These are phyloP conservation scores for Vitellaria paradoxa DNA, from an alignment of 179 eudicot genomes.

Conservation along the genomic window DNA sequence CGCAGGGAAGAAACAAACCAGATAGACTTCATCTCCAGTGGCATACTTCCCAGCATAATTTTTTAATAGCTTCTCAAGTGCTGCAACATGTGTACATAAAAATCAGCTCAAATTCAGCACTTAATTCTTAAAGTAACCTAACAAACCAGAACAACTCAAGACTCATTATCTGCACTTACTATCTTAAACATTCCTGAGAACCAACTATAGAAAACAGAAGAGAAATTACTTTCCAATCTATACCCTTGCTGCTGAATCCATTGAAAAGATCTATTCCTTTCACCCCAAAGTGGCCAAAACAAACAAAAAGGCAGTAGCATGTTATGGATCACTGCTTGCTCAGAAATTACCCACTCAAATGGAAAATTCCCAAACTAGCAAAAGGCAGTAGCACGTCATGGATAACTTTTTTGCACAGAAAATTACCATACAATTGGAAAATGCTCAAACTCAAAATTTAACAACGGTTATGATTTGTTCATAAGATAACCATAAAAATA, in stretches of 20 bases:
- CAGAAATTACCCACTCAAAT: neutral
- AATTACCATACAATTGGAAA: too few species aligned
- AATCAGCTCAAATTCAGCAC: neutral
- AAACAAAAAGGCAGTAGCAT: too few species aligned
- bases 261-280: too few species aligned
- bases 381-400: too few species aligned
- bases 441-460: too few species aligned
- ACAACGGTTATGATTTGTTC: neutral
- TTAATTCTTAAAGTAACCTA: neutral
- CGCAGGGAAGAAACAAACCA: constrained; percentile 53
- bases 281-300: too few species aligned
- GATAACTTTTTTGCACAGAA: too few species aligned
- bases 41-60: constrained; percentile 86
- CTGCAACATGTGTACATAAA: constrained; percentile 34
- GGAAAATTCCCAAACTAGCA: neutral
- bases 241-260: too few species aligned
- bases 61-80: constrained; percentile 75
- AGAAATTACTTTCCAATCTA: too few species aligned
- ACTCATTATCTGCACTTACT: too few species aligned
- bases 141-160: neutral
- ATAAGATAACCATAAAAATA: neutral
- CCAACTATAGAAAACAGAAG: too few species aligned
- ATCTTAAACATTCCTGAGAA: too few species aligned
- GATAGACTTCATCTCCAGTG: constrained; percentile 83
- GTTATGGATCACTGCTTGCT: neutral